Base-by-base conservation (phyloP, 2,329 filamentous ascomycete genomes). In the Claviceps humidiphila region DNA sequence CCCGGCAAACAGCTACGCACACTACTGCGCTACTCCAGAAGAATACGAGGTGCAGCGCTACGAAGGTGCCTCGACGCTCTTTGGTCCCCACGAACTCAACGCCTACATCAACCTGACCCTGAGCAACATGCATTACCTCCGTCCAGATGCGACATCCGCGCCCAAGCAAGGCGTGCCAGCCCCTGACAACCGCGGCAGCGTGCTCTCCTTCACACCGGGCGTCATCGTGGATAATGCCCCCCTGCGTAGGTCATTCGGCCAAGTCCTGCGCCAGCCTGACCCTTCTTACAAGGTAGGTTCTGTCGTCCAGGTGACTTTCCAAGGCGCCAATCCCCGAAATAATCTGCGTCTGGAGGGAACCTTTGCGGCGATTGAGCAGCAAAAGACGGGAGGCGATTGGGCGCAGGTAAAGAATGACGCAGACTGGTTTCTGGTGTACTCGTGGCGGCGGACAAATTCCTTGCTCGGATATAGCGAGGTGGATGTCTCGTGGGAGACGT, bases 41-140 rank as follows among this genome's bases (percentile, higher is more conserved):
- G 87, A 95, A 66, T 94, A 93, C 65, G 70, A 71, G 13, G 74
- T 93, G 46, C 91, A 96, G 69, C 84, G 91, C 9, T 96, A 96
- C 68, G 91, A 97, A 70, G 91, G 90, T n/a, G 91, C 88, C 0
- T 91, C 86, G 6, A 97, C 91, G 0, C 79, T 97, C 2, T 93
- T 87, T 64, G 91, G 91, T 0, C 85, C 78, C 2, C 81, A 89
- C 66, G 87, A 89, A 0, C 76, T 96, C 11, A 80, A 85, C 39
- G 91, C 89, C 1, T 93, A 93, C 70, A 87, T 96, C 70, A 90
- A 94, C 66, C 74, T 91, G 44, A 90, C 88, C 0, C 73, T 89
- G n/a, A 81, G 85, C 64, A 77, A 65, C 53, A 53, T 68, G 52
- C 60, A 70, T 71, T 51, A 71, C 71, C 46, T 66, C 70, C 56